Percentiles rank a stretch among this genome's conserved stretches.
These are phyloP conservation scores for Pseudogymnoascus sp. DNA, from an alignment of 2,329 filamentous ascomycete species.

Conservation along the genomic window DNA sequence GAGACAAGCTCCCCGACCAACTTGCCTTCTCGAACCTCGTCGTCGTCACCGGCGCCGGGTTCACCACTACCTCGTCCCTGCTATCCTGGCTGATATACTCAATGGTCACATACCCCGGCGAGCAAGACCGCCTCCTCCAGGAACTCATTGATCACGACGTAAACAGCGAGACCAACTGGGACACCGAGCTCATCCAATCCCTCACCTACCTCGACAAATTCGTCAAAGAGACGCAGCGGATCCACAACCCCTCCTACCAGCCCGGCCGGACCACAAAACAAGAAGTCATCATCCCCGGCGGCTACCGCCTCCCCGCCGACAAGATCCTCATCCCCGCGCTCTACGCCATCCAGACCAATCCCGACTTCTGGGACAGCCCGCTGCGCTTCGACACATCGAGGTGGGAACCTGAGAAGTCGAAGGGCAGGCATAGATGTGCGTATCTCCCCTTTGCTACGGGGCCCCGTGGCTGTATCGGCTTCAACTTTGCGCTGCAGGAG, in stretches of 20 bases:
- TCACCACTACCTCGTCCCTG: conserved; percentile 38
- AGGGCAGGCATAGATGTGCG: conserved; percentile 15
- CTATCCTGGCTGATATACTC: conserved; percentile 39
- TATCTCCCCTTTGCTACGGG: conserved; percentile 33
- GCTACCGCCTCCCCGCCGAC: conserved; percentile 35
- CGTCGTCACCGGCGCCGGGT: conserved; percentile 37
- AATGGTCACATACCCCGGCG: conserved; percentile 34
- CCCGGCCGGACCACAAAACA: conserved; percentile 36
- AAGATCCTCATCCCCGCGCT: conserved; percentile 18
- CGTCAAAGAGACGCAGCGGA: conserved; percentile 38
- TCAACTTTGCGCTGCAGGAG: conserved; percentile 34
- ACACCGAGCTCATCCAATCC: conserved; percentile 28
- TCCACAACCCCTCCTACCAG: conserved; percentile 39
- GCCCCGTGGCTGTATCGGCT: conserved; percentile 31
- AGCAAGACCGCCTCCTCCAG: conserved; percentile 37
- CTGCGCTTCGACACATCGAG: conserved; percentile 17
- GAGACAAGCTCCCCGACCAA: conserved; percentile 33
- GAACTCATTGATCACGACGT: conserved; percentile 34
- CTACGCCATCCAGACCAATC: conserved; percentile 19
- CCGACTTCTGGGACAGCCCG: conserved; percentile 17
- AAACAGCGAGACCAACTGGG: conserved; percentile 25
- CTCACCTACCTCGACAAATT: conserved; percentile 33
- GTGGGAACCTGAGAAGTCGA: conserved; percentile 17
- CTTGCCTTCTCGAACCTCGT: conserved; percentile 27
- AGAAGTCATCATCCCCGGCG: conserved; percentile 37